Percentiles rank a stretch among this genome's conserved stretches.
Evolutionary conservation across 2,329 filamentous ascomycete species (phyloP).

Genomic region (Leptographium lundbergii): DNA sequence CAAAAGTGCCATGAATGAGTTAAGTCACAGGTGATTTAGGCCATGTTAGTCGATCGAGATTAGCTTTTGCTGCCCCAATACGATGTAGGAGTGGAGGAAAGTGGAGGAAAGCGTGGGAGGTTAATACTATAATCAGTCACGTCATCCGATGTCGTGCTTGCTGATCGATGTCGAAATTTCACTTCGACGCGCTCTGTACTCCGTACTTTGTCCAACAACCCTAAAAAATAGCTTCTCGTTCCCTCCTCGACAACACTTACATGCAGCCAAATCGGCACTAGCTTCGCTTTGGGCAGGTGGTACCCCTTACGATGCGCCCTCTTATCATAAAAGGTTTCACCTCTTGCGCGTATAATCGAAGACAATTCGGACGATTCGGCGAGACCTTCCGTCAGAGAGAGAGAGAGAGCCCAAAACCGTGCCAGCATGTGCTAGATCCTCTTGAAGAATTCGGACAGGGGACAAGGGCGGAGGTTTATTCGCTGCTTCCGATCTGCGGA

Average conservation of each 20-base stretch:
- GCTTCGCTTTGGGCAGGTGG: neutral
- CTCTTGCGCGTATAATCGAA: too few relatives aligned
- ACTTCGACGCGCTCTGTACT: neutral
- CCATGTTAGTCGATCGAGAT: neutral
- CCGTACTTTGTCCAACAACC: neutral
- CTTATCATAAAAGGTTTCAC: too few relatives aligned
- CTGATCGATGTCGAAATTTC: constrained; percentile 1
- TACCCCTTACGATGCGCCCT: neutral
- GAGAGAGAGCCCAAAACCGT: too few relatives aligned
- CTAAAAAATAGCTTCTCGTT: neutral
- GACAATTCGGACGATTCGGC: too few relatives aligned
- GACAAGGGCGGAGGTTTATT: too few relatives aligned
- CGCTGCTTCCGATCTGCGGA: too few relatives aligned
- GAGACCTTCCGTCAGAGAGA: too few relatives aligned
- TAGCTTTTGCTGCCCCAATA: neutral
- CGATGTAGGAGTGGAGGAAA: too few relatives aligned
- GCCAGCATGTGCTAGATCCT: too few relatives aligned
- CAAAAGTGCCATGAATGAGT: neutral
- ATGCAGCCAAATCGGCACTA: neutral
- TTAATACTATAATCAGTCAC: neutral
- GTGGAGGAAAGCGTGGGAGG: neutral
- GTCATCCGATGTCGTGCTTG: constrained; percentile 3
- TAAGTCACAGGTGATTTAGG: neutral
- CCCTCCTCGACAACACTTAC: neutral
- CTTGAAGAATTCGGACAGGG: too few relatives aligned